A percentile compares a stretch with the other conserved stretches of the same genome.
phyloP scores from a whole-genome alignment of 495 filamentous ascomycete species.

The Penicillium parvum region DNA sequence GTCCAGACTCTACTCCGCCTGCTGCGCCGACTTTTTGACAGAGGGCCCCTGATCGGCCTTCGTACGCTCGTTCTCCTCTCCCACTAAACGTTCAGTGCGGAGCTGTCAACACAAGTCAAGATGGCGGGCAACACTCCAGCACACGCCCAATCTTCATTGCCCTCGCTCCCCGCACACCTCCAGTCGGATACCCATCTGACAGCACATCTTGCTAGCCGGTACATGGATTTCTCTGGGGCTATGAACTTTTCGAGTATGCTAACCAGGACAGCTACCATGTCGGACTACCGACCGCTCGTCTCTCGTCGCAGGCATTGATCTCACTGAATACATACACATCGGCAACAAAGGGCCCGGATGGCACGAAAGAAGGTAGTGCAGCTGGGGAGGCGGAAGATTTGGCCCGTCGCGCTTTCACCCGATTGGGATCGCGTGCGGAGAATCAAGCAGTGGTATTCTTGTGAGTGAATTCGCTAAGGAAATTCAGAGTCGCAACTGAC shows the following conservation, averaged over 20 bases:
- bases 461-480: constrained; percentile 50
- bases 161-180: constrained; percentile 80
- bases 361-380: constrained; percentile 77
- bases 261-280: constrained; percentile 65
- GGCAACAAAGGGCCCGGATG: constrained; percentile 83
- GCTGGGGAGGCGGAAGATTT: constrained; percentile 86
- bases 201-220: constrained; percentile 89
- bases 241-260: constrained; percentile 5
- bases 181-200: constrained; percentile 97
- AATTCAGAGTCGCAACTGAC: neutral
- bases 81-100: constrained; percentile 13
- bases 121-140: constrained; percentile 49
- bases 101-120: constrained; percentile 15
- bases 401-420: constrained; percentile 74
- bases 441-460: constrained; percentile 91
- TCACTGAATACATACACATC: constrained; percentile 89
- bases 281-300: constrained; percentile 73
- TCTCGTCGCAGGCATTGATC: constrained; percentile 88
- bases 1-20: constrained; percentile 9
- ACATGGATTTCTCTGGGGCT: constrained; percentile 2
- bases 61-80: constrained; percentile 18
- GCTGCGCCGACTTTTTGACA: constrained; percentile 1
- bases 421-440: constrained; percentile 83
- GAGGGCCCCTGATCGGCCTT: constrained; percentile 3
- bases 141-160: constrained; percentile 85